Percentiles rank a stretch among this genome's conserved stretches.
Conservation (phyloP, 495 filamentous ascomycete species). For the Tuber indicum region DNA sequence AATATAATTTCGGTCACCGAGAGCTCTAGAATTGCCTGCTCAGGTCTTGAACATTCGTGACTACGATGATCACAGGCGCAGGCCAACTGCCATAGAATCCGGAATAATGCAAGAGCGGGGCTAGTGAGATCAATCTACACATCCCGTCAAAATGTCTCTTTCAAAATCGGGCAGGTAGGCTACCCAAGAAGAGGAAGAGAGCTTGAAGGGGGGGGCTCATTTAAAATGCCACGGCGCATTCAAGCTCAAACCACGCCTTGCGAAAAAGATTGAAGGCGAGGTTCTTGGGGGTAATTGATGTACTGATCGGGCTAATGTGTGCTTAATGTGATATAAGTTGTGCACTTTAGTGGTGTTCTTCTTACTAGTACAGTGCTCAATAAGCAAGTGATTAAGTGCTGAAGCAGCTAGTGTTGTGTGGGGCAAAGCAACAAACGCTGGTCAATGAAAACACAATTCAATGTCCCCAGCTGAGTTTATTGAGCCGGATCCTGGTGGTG, state of each 20-base stretch:
- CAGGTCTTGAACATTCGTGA: not conserved
- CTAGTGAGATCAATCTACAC: not conserved
- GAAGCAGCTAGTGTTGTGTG: not conserved
- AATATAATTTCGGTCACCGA: not conserved
- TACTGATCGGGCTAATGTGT: not conserved
- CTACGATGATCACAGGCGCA: not conserved
- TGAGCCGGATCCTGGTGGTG: not conserved
- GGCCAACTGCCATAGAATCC: not conserved
- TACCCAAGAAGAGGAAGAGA: not conserved
- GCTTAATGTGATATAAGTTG: not conserved
- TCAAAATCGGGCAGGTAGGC: not conserved
- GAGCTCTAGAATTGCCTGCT: not conserved
- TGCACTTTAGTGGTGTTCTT: not conserved
- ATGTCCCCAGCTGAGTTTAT: not conserved
- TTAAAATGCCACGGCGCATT: not conserved
- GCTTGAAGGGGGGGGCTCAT: not conserved
- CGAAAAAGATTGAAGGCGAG: not conserved
- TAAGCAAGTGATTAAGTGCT: not conserved
- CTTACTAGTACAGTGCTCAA: not conserved
- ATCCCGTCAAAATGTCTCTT: not conserved
- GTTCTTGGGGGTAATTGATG: not conserved
- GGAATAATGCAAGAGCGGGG: not conserved
- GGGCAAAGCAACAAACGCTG: not conserved
- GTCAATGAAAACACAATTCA: not conserved
- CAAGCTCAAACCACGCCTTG: not conserved